phyloP scores from a whole-genome alignment of 202 grass and related monocot genomes.

The Zizania palustris region DNA sequence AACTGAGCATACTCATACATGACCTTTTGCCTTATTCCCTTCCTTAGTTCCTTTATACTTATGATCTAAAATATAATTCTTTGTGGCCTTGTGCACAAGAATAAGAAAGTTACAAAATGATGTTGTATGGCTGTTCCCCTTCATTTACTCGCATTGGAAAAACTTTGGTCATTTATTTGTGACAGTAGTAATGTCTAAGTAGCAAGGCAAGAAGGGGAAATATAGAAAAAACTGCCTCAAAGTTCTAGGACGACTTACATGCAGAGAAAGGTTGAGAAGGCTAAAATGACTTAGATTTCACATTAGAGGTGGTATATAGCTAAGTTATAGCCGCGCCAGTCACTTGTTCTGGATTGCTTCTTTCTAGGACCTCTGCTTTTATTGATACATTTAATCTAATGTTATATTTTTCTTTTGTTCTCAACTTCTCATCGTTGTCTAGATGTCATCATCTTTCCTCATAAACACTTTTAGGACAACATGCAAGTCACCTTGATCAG shows the following conservation, averaged over 20 bases:
- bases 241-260: background rate
- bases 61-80: background rate
- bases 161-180: background rate
- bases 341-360: conserved; percentile 8
- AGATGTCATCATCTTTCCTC: background rate
- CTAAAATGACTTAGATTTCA: background rate
- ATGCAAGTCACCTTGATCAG: conserved; percentile 15
- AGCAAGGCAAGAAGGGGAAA: background rate
- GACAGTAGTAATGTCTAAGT: background rate
- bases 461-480: background rate
- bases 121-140: background rate
- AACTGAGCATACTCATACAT: background rate
- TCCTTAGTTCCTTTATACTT: conserved; percentile 1
- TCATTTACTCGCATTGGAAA: background rate
- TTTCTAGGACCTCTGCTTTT: conserved; percentile 8
- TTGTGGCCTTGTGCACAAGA: background rate
- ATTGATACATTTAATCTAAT: background rate
- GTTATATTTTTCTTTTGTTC: conserved; percentile 7
- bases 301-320: background rate
- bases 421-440: background rate
- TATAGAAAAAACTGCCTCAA: background rate
- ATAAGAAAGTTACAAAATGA: background rate
- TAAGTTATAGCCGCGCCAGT: background rate
- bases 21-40: conserved; percentile 3
- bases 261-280: background rate